These are phyloP conservation scores for Acacia concinna DNA, from an alignment of 331 rosid species.

Conservation along the genomic window DNA sequence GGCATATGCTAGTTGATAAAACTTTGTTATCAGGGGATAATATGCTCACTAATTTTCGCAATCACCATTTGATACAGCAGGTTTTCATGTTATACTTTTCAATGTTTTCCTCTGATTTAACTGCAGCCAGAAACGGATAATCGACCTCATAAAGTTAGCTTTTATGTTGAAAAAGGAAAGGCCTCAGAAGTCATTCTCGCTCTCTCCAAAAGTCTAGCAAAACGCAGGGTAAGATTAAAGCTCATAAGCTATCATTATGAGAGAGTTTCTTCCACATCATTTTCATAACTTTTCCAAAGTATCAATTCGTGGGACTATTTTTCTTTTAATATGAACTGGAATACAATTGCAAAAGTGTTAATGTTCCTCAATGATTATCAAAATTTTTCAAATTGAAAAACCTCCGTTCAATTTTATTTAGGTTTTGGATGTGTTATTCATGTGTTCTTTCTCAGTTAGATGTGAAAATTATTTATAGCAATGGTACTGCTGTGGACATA, in stretches of 20 bases:
- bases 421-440: constrained; percentile 3
- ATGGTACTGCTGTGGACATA: constrained; percentile 70
- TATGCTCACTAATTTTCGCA: not conserved
- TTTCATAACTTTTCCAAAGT: constrained; percentile 7
- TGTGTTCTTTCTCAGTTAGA: constrained; percentile 57
- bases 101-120: constrained; percentile 34
- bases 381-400: constrained; percentile 10
- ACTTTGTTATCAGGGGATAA: not conserved
- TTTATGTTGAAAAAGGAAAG: constrained; percentile 62
- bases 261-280: not conserved
- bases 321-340: not conserved
- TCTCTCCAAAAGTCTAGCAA: constrained; percentile 53
- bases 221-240: constrained; percentile 59
- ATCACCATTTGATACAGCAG: constrained; percentile 1
- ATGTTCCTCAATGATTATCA: not conserved
- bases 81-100: constrained; percentile 21
- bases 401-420: not conserved
- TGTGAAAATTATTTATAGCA: constrained; percentile 79
- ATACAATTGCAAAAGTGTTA: not conserved
- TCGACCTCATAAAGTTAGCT: constrained; percentile 88
- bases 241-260: constrained; percentile 11
- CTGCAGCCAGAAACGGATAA: constrained; percentile 74
- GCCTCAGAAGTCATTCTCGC: constrained; percentile 47
- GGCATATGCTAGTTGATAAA: not conserved
- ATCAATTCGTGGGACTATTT: not conserved